phyloP scores from a whole-genome alignment of 805 yeast species.

The Jamesozyma spencerorum region DNA sequence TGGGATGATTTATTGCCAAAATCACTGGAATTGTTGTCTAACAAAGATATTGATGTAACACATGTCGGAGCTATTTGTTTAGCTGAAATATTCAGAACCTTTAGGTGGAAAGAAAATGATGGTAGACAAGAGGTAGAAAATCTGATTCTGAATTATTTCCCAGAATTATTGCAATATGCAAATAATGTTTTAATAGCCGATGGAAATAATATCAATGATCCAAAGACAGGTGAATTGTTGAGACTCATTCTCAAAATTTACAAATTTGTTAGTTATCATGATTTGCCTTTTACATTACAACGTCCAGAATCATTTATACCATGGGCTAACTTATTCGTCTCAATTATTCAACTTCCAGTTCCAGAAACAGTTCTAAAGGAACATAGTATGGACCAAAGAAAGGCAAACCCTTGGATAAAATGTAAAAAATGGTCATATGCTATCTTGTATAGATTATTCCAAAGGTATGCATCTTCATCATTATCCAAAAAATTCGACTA shows the following conservation, averaged over 20 bases:
- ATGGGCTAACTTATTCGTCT: slow-evolving; percentile 75
- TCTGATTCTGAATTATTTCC: slow-evolving; percentile 50
- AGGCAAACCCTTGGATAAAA: slow-evolving; percentile 59
- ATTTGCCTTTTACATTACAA: slow-evolving; percentile 61
- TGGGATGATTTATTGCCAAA: slow-evolving; percentile 49
- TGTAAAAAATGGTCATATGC: slow-evolving; percentile 86
- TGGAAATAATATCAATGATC: slow-evolving; percentile 24
- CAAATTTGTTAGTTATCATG: slow-evolving; percentile 67
- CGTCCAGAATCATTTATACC: slow-evolving; percentile 39
- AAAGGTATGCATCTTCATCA: slow-evolving; percentile 53
- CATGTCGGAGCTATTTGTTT: slow-evolving; percentile 65
- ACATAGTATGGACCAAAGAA: slow-evolving; percentile 42
- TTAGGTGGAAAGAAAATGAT: slow-evolving; percentile 60
- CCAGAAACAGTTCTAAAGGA: slow-evolving; percentile 30
- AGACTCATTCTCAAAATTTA: slow-evolving; percentile 65
- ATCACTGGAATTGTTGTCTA: slow-evolving; percentile 38
- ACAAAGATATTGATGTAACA: slow-evolving; percentile 35
- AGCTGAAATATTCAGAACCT: slow-evolving; percentile 58
- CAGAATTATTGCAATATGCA: slow-evolving; percentile 58
- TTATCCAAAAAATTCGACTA: slow-evolving; percentile 43
- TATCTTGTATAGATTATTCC: slow-evolving; percentile 61
- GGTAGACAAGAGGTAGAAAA: slow-evolving; percentile 45
- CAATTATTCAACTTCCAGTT: slow-evolving; percentile 50
- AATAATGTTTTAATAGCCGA: slow-evolving; percentile 39
- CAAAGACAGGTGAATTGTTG: slow-evolving; percentile 59